phyloP scores from a whole-genome alignment of 495 filamentous ascomycete species.

The Chlorociboria aeruginascens region DNA sequence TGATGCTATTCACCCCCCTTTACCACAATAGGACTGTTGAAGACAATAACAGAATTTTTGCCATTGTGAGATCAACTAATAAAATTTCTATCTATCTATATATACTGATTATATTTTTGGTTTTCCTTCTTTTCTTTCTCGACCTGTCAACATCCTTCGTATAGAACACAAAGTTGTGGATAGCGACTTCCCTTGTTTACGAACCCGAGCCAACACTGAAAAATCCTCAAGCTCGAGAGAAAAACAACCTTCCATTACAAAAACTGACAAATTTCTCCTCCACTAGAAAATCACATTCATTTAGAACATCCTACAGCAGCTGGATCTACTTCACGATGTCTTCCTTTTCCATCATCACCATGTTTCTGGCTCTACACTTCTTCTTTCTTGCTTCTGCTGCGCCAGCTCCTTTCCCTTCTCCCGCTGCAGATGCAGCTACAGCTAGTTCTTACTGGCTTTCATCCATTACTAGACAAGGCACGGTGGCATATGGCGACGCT shows the following conservation, averaged over 20 bases:
- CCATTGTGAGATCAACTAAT: not conserved
- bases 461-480: constrained; percentile 55
- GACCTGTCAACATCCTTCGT: not conserved
- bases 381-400: constrained; percentile 15
- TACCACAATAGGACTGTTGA: not conserved
- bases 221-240: not conserved
- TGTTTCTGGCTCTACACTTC: constrained; percentile 16
- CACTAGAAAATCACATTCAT: constrained; percentile 15
- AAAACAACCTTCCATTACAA: not conserved
- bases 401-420: constrained; percentile 17
- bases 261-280: not conserved
- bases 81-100: not conserved
- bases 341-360: constrained; percentile 14
- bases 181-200: not conserved
- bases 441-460: constrained; percentile 3
- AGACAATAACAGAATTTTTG: not conserved
- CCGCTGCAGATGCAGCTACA: constrained; percentile 8
- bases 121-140: not conserved
- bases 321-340: constrained; percentile 22
- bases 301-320: constrained; percentile 16
- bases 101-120: not conserved
- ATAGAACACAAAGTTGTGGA: not conserved
- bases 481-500: constrained; percentile 46
- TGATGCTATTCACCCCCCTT: not conserved
- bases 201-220: not conserved